phyloP scores from a whole-genome alignment of 176 grass and related monocot genomes.

The bread wheat (Triticum aestivum) region IWGSC_CS_RefSeq_v2.1 NC_057806.1:556985697-556986196 shows the following conservation, averaged over 20 bases:
- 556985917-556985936: slow-evolving; percentile 25
- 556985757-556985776: slow-evolving; percentile 77
- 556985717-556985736: slow-evolving; percentile 82
- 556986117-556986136: slow-evolving; percentile 12
- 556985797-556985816: slow-evolving; percentile 73
- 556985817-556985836: slow-evolving; percentile 76
- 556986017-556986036: slow-evolving; percentile 71
- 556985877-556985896: slow-evolving; percentile 42
- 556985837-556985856: slow-evolving; percentile 84
- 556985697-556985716: slow-evolving; percentile 66
- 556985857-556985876: slow-evolving; percentile 40
- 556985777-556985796: slow-evolving; percentile 72
- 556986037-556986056: slow-evolving; percentile 48
- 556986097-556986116: slow-evolving; percentile 30
- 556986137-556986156: slow-evolving; percentile 23
- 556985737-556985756: slow-evolving; percentile 97
- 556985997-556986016: slow-evolving; percentile 52
- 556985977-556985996: slow-evolving; percentile 45
- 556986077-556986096: slow-evolving; percentile 35
- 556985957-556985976: neutral
- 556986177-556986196: slow-evolving; percentile 55
- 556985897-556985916: slow-evolving; percentile 33
- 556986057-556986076: slow-evolving; percentile 38
- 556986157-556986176: slow-evolving; percentile 24
- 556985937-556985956: slow-evolving; percentile 7